Conservation (phyloP, 208 protist genomes). For the Endotrypanum monterogeii region DNA sequence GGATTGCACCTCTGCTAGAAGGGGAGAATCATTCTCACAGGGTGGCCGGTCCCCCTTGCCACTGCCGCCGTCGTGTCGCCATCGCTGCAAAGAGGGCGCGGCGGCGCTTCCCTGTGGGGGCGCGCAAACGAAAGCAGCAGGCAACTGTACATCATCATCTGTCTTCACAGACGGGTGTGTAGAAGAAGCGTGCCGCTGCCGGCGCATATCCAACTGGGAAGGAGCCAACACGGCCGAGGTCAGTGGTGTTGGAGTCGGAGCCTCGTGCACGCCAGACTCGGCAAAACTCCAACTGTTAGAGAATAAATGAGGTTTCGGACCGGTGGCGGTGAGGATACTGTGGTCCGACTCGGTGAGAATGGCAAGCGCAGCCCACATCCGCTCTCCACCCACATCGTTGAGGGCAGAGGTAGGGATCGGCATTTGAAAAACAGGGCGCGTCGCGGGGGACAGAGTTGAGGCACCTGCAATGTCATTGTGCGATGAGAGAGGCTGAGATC, state of each 20-base stretch:
- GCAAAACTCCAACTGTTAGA: slow-evolving; percentile 14
- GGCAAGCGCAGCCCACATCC: background rate
- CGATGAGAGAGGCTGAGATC: background rate
- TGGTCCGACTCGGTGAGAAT: slow-evolving; percentile 1
- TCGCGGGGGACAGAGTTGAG: background rate
- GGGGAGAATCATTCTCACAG: background rate
- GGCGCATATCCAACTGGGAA: background rate
- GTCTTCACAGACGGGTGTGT: background rate
- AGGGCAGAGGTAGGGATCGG: background rate
- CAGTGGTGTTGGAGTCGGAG: background rate
- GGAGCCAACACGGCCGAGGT: background rate
- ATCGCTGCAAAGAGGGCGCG: background rate
- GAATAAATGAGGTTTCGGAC: background rate
- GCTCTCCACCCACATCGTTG: background rate
- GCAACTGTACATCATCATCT: background rate
- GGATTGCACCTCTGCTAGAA: background rate
- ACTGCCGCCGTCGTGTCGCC: background rate
- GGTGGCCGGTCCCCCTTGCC: background rate
- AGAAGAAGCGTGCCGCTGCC: slow-evolving; percentile 1
- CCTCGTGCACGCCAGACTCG: background rate
- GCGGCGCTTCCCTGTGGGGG: background rate
- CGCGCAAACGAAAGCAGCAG: background rate
- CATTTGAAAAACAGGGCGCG: background rate
- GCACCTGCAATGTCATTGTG: background rate
- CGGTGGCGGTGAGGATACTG: background rate